Evolutionary conservation across 2,329 filamentous ascomycete genomes (phyloP), one percentile per base, ranked within the genome.

Genomic region (Hypoxylon sp.): DNA sequence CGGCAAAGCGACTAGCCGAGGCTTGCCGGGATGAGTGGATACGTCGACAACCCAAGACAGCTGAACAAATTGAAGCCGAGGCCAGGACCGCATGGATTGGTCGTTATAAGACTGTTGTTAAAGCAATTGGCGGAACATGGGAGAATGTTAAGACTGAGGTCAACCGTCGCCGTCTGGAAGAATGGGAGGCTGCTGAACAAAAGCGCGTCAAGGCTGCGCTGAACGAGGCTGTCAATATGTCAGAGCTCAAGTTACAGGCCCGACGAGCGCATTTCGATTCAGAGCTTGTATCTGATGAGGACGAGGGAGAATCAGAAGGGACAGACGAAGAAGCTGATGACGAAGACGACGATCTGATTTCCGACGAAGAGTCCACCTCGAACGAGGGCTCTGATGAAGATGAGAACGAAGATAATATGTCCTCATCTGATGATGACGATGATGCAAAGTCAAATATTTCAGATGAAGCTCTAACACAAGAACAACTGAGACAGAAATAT

Each of bases 21-120:
- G 91, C 92, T 48, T 93, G 92, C 73, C 85, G 91, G 58, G 91
- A 93, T 13, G 91, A 91, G 77, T 94, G 92, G 91, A 83, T 90
- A 57, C 84, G 88, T 59, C 88, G 89, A 60, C 91, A 94, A 72
- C 91, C 92, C 10, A 93, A 93, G 73, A 90, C 91, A 0, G 84
- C 87, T 1, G 94, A 98, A 75, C 92, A 98, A 77, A 86, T 98
- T 17, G 90, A 94, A 73, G 88, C 88, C 13, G 95, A 98, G 77
- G 90, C 92, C 65, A 85, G 87, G 58, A 89, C 91, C 24, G 85
- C 90, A 73, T 90, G 90, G 80, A 84, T 90, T 67, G 81, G 83
- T 50, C 87, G 89, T 29, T 97, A 96, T 78, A 93, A 89, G 67
- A 87, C 90, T 66, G 87, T 98, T 14, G 84, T 91, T 70, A 90